A percentile compares a stretch with the other conserved stretches of the same genome.
phyloP scores from a whole-genome alignment of 2,329 filamentous ascomycete species.

The Pseudovirgaria hyperparasitica region DNA sequence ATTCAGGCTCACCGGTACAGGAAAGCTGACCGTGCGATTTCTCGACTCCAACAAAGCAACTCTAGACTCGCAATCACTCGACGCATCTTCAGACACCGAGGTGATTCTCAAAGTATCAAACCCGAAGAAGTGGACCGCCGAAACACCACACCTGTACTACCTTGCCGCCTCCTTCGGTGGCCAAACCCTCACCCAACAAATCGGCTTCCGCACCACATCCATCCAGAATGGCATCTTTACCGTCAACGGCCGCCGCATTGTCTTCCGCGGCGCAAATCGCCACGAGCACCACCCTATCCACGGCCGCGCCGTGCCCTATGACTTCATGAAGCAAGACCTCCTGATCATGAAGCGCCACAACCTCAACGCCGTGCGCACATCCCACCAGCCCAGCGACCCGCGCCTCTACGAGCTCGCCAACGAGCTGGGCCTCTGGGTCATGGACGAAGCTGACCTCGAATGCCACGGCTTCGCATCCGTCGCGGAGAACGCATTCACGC shows the following conservation, averaged over 20 bases:
- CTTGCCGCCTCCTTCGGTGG: slow-evolving; percentile 33
- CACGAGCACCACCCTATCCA: slow-evolving; percentile 57
- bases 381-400: slow-evolving; percentile 55
- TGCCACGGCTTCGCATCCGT: slow-evolving; percentile 32
- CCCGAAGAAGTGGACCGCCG: slow-evolving; percentile 57
- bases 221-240: slow-evolving; percentile 46
- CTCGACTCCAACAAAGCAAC: slow-evolving; percentile 26
- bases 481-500: slow-evolving; percentile 14
- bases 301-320: slow-evolving; percentile 50
- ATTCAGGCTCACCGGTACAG: slow-evolving; percentile 28
- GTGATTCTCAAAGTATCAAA: slow-evolving; percentile 33
- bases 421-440: slow-evolving; percentile 54
- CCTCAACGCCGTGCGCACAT: slow-evolving; percentile 56
- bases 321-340: slow-evolving; percentile 49
- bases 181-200: slow-evolving; percentile 37
- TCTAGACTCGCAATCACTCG: slow-evolving; percentile 2
- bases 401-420: slow-evolving; percentile 48
- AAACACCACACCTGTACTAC: slow-evolving; percentile 49
- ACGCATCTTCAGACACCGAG: slow-evolving; percentile 7
- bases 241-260: slow-evolving; percentile 50
- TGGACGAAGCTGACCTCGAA: slow-evolving; percentile 42
- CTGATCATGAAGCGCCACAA: slow-evolving; percentile 58
- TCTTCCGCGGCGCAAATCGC: slow-evolving; percentile 52
- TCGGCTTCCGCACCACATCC: slow-evolving; percentile 54
- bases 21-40: slow-evolving; percentile 32